Conservation (phyloP, 345 rosid genomes). For the Eutrema yunnanense region DNA sequence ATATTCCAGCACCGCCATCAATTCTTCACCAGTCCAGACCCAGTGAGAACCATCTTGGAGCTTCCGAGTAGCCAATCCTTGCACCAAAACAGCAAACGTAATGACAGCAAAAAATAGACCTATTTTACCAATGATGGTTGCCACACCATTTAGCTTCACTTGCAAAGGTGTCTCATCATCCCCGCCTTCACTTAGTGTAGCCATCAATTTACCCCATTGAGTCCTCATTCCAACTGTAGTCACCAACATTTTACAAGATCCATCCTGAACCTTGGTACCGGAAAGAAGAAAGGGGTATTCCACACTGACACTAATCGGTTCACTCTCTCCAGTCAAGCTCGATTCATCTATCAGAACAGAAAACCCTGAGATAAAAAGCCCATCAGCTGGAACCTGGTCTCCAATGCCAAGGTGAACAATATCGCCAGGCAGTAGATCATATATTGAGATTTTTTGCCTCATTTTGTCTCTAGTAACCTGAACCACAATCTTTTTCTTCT, state of each 20-base stretch:
- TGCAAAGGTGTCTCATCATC: constrained; percentile 89
- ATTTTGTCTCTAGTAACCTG: constrained; percentile 56
- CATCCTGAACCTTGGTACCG: constrained; percentile 72
- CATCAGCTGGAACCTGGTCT: constrained; percentile 79
- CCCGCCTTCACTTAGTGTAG: constrained; percentile 67
- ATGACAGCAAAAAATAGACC: constrained; percentile 74
- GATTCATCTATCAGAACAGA: constrained; percentile 64
- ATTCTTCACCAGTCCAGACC: constrained; percentile 68
- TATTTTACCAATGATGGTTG: constrained; percentile 70
- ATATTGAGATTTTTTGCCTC: constrained; percentile 53
- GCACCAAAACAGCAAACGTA: constrained; percentile 69
- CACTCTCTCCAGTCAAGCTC: constrained; percentile 69
- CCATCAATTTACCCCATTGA: constrained; percentile 84
- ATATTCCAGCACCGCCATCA: constrained; percentile 57
- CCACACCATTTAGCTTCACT: constrained; percentile 74
- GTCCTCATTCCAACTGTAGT: constrained; percentile 92
- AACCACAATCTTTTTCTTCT: constrained; percentile 53
- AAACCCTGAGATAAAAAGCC: constrained; percentile 54
- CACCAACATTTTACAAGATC: constrained; percentile 78
- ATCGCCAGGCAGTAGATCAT: constrained; percentile 76
- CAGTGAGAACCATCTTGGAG: constrained; percentile 46
- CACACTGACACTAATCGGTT: constrained; percentile 38
- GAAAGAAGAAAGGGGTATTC: constrained; percentile 62
- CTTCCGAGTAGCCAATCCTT: constrained; percentile 58
- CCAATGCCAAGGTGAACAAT: constrained; percentile 67